Evolutionary conservation across 148 eudicot genomes (phyloP), one percentile per base, ranked within the genome.

Genomic region (Fagopyrum esculentum): DNA sequence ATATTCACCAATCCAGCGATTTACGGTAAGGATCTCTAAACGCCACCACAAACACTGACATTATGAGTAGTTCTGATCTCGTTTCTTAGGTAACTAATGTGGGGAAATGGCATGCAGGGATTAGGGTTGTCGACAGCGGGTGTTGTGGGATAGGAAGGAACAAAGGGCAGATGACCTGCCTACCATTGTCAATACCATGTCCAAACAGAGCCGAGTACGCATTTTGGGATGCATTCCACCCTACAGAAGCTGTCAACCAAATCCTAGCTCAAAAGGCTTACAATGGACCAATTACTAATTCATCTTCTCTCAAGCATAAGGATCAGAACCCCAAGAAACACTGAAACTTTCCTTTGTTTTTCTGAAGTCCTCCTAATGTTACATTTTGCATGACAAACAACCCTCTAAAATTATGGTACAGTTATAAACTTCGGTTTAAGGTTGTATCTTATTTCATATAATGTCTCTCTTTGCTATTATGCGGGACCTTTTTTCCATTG

Each of bases 211-310:
- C 74, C 11, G 77, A 87, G 40, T 81, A 88, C 73, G 82, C 89
- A 1, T 93, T 91, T 46, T 93, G 98, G 98, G 98, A 93, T 75
- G 92, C 92, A 40, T 93, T 80, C 77, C 98, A 93, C 80, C 98
- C 98, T 6, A 86, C 95, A 0, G 80, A 91, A 78, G 85, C 79
- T 40, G 91, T 82, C 9, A 86, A 89, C 61, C 75, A 73, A 63
- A 68, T 87, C 55, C 78, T 93, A 22, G 98, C 92, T 56, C 64
- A 19, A 13, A 80, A 73, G 80, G 97, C 93, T 74, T 89, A 85
- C 73, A 75, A 60, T 30, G 96, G 96, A 5, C 73, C 86, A 7
- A 71, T 78, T 49, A 80, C 83, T 35, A 73, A 75, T 56, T 56
- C 87, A 45, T 81, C 88, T 71, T 93, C 97, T 8, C 45, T 87